Evolutionary conservation across 352 stramenopile genomes (phyloP).

Genomic region (Phytophthora idaei): DNA sequence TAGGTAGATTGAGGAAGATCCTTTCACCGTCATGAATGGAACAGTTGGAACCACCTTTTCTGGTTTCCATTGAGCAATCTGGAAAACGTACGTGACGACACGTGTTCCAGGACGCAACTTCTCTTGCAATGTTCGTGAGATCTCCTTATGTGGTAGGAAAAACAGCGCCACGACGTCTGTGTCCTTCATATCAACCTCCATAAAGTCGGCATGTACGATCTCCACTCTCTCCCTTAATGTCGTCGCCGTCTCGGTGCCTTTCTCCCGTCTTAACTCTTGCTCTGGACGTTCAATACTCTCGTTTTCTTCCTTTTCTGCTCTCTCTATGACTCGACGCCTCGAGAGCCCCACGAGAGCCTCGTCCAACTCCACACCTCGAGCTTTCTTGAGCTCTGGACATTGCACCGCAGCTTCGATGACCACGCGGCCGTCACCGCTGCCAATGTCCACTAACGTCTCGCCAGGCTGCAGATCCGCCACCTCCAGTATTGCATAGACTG

Average conservation of each 20-base stretch:
- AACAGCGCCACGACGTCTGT: slow-evolving; percentile 67
- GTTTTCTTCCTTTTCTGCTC: slow-evolving; percentile 4
- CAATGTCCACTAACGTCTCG: slow-evolving; percentile 67
- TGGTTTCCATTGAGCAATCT: slow-evolving; percentile 60
- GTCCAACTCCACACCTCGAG: slow-evolving; percentile 65
- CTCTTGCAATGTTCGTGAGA: slow-evolving; percentile 36
- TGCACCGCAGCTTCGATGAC: slow-evolving; percentile 45
- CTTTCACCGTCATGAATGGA: slow-evolving; percentile 66
- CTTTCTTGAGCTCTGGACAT: slow-evolving; percentile 29
- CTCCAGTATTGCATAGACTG: slow-evolving; percentile 55
- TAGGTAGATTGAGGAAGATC: slow-evolving; percentile 50
- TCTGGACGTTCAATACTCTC: not conserved
- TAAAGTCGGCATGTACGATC: slow-evolving; percentile 64
- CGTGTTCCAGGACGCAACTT: slow-evolving; percentile 51
- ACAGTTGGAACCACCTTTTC: slow-evolving; percentile 47
- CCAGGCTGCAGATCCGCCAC: slow-evolving; percentile 42
- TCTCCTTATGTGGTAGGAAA: slow-evolving; percentile 64
- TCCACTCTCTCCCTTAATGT: slow-evolving; percentile 26
- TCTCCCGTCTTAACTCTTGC: slow-evolving; percentile 1
- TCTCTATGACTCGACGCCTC: slow-evolving; percentile 30
- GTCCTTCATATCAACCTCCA: slow-evolving; percentile 45
- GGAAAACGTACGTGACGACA: slow-evolving; percentile 74
- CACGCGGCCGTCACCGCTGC: slow-evolving; percentile 68
- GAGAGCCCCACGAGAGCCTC: slow-evolving; percentile 54
- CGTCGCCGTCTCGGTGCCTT: not conserved